Conservation (phyloP, 2,329 filamentous ascomycete genomes). For the Aspergillus sp. region DNA sequence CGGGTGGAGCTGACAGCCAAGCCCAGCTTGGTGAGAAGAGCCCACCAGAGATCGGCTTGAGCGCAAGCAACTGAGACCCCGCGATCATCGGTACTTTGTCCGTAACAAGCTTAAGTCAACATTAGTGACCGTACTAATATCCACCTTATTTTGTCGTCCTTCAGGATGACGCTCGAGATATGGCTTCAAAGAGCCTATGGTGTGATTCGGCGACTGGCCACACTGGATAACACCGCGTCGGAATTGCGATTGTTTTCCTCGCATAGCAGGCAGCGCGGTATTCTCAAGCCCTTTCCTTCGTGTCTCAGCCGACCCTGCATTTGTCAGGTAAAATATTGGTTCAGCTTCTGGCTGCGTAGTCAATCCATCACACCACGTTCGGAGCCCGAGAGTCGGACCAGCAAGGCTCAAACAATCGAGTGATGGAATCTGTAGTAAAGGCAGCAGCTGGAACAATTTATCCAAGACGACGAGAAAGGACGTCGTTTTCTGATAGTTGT, state of each 20-base stretch:
- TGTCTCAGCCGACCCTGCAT: too few relatives aligned
- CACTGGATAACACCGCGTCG: background rate
- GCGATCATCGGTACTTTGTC: background rate
- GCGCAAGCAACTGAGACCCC: too few relatives aligned
- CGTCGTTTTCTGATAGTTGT: too few relatives aligned
- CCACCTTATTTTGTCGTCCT: constrained; percentile 1
- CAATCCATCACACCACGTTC: background rate
- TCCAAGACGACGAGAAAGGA: background rate
- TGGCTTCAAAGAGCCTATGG: too few relatives aligned
- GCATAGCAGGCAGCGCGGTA: too few relatives aligned
- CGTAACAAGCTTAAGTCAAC: background rate
- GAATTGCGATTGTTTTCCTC: too few relatives aligned
- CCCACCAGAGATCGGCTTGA: too few relatives aligned
- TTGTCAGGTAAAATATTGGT: background rate
- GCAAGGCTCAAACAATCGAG: background rate
- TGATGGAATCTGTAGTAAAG: background rate
- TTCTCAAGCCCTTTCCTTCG: too few relatives aligned
- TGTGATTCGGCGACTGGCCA: too few relatives aligned
- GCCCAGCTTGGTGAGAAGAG: too few relatives aligned
- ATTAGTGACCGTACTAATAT: background rate
- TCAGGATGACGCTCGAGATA: too few relatives aligned
- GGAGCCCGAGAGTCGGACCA: background rate
- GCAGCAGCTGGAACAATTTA: background rate
- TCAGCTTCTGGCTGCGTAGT: background rate
- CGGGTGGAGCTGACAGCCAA: background rate